Evolutionary conservation across 1,284 basidiomycete species (phyloP).

Genomic region (Mycosarcoma mackinlayi): DNA sequence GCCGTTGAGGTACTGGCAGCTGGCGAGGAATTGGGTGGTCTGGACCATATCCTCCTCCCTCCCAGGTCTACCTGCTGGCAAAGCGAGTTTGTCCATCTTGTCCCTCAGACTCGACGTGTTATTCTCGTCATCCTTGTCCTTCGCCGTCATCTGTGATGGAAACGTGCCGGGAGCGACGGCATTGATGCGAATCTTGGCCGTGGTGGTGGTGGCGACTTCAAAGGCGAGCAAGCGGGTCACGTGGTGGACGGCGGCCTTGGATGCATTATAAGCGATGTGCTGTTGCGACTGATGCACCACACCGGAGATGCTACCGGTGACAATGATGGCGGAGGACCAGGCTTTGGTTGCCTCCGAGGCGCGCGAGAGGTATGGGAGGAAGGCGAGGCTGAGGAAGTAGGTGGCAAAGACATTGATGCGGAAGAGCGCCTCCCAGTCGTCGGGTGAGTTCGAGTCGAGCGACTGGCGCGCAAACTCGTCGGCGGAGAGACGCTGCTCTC

Average conservation of each 20-base stretch:
- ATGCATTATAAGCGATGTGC: conserved; percentile 56
- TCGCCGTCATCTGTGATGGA: conserved; percentile 53
- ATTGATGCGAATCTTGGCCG: conserved; percentile 54
- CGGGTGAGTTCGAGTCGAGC: conserved; percentile 50
- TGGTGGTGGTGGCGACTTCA: conserved; percentile 45
- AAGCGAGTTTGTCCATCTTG: conserved; percentile 39
- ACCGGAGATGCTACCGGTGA: conserved; percentile 45
- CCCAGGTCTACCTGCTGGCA: conserved; percentile 56
- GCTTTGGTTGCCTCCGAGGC: conserved; percentile 37
- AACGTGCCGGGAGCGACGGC: conserved; percentile 58
- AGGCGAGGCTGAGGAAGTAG: conserved; percentile 53
- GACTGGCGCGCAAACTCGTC: conserved; percentile 42
- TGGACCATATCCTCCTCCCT: conserved; percentile 60
- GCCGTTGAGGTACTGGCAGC: conserved; percentile 51
- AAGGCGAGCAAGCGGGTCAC: conserved; percentile 47
- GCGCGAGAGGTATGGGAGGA: conserved; percentile 48
- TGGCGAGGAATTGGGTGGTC: conserved; percentile 41
- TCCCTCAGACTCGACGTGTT: conserved; percentile 47
- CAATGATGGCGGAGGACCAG: conserved; percentile 47
- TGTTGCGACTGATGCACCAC: conserved; percentile 49
- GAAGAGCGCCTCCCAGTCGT: conserved; percentile 58
- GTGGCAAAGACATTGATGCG: conserved; percentile 46
- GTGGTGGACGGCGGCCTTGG: conserved; percentile 56
- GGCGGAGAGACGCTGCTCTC: conserved; percentile 28
- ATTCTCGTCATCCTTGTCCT: conserved; percentile 35